These are phyloP conservation scores for Cryptosporidium viatorum DNA, from an alignment of 169 alveolate species.

Conservation along the genomic window DNA sequence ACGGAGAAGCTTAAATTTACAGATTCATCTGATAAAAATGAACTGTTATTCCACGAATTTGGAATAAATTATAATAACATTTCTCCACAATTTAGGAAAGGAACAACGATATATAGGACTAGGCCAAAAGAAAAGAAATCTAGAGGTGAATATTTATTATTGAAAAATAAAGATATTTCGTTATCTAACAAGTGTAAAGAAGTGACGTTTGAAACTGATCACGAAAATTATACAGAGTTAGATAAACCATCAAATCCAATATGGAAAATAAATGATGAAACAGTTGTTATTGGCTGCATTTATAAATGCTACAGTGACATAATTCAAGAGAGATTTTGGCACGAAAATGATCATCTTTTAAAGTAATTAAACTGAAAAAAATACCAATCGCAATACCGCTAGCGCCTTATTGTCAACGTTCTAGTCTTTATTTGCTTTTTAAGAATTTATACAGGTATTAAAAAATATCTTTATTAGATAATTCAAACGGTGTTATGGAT, in stretches of 20 bases:
- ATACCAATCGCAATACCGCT: background rate
- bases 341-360: slow-evolving; percentile 34
- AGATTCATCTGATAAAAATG: slow-evolving; percentile 89
- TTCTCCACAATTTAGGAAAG: slow-evolving; percentile 85
- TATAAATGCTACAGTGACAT: slow-evolving; percentile 37
- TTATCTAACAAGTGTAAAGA: background rate
- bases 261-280: slow-evolving; percentile 25
- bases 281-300: slow-evolving; percentile 5
- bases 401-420: slow-evolving; percentile 1
- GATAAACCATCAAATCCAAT: slow-evolving; percentile 2
- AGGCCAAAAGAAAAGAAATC: slow-evolving; percentile 69
- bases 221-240: background rate
- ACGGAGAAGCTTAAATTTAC: slow-evolving; percentile 82
- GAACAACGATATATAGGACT: slow-evolving; percentile 81
- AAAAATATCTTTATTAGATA: background rate
- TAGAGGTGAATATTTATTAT: slow-evolving; percentile 74
- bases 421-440: slow-evolving; percentile 3
- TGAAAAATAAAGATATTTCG: slow-evolving; percentile 21
- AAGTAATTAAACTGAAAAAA: background rate
- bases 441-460: background rate
- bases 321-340: slow-evolving; percentile 66
- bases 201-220: background rate
- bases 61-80: slow-evolving; percentile 91
- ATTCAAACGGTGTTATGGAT: background rate
- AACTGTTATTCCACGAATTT: slow-evolving; percentile 87